Evolutionary conservation across 2,329 filamentous ascomycete species (phyloP).

Genomic region (Fusarium sp.): DNA sequence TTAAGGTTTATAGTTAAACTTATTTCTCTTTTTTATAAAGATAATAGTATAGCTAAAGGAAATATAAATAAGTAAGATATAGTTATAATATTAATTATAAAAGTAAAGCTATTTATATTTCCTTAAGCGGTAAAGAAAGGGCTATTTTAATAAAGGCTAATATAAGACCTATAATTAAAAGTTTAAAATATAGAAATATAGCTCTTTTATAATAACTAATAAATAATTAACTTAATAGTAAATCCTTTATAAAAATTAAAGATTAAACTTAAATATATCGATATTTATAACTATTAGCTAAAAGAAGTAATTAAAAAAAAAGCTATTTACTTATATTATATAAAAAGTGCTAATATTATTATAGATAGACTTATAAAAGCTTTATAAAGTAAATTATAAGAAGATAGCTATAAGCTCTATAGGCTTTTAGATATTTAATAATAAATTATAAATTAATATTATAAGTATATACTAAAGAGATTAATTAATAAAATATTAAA

Average conservation of each 20-base stretch:
- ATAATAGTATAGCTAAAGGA: no score
- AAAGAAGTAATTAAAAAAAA: neutral
- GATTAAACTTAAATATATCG: neutral
- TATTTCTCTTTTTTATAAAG: no score
- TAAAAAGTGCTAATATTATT: neutral
- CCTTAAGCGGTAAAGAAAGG: neutral
- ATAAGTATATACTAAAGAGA: no score
- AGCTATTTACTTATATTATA: no score
- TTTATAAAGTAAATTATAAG: no score
- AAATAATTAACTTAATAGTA: neutral
- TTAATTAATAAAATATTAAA: no score
- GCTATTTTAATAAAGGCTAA: neutral
- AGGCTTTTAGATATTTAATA: no score
- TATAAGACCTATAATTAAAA: no score
- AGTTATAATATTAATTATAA: slow-evolving; percentile 12
- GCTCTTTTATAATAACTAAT: neutral
- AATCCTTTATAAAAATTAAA: neutral
- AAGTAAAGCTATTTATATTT: slow-evolving; percentile 13
- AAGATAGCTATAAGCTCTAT: no score
- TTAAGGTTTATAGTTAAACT: no score
- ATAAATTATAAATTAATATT: no score
- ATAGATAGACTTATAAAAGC: neutral
- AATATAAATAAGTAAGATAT: slow-evolving; percentile 14
- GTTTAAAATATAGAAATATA: neutral
- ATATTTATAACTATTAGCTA: slow-evolving; percentile 14